A percentile compares a stretch with the other conserved stretches of the same genome.
These are phyloP conservation scores for Streptanthus diversifolius DNA, from an alignment of 345 rosid species.

Conservation along the genomic window DNA sequence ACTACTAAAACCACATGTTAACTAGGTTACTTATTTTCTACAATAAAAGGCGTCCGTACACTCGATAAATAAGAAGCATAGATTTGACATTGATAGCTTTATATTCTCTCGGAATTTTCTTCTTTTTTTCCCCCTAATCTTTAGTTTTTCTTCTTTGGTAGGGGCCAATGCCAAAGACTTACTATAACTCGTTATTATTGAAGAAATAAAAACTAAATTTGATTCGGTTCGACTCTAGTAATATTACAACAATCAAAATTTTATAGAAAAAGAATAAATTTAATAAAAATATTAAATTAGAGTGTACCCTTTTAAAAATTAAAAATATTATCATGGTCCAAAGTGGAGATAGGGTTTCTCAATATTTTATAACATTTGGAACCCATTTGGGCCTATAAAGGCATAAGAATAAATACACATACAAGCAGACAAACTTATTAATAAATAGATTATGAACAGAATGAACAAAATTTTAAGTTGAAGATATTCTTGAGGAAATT, in stretches of 20 bases:
- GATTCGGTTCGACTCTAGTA: conserved; percentile 21
- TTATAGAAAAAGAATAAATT: neutral
- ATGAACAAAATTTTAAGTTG: neutral
- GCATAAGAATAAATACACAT: conserved; percentile 28
- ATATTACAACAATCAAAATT: conserved; percentile 12
- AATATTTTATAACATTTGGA: conserved; percentile 19
- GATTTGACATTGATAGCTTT: conserved; percentile 29
- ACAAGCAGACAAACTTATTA: conserved; percentile 21
- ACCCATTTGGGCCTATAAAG: conserved; percentile 28
- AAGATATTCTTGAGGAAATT: neutral
- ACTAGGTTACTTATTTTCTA: neutral
- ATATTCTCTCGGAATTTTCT: conserved; percentile 29
- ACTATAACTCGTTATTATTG: conserved; percentile 9
- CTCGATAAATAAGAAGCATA: conserved; percentile 2
- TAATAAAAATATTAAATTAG: neutral
- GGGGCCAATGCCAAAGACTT: conserved; percentile 25
- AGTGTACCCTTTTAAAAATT: conserved; percentile 9
- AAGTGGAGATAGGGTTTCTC: conserved; percentile 34
- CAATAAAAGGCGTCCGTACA: conserved; percentile 23
- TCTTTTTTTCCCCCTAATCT: neutral
- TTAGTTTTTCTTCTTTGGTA: conserved; percentile 11
- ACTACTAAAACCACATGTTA: conserved; percentile 2
- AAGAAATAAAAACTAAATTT: neutral
- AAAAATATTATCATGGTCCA: conserved; percentile 31
- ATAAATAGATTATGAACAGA: neutral